Conservation (phyloP, 2,329 filamentous ascomycete species). For the Fusarium armeniacum region DNA sequence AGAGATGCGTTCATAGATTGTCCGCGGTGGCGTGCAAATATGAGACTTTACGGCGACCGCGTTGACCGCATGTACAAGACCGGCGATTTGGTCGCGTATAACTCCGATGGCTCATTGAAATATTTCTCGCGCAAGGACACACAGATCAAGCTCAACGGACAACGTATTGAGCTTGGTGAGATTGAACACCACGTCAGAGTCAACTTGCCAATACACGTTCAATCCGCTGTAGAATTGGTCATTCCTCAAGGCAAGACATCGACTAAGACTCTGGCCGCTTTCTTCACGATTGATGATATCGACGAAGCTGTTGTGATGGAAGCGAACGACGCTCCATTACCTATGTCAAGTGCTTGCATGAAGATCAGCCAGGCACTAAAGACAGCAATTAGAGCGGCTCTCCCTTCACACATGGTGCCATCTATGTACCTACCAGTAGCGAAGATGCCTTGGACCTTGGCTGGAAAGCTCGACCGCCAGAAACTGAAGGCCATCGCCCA, state of each 20-base stretch:
- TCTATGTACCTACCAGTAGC: constrained; percentile 58
- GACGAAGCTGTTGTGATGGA: not conserved
- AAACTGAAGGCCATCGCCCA: constrained; percentile 47
- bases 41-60: not conserved
- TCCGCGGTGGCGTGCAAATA: constrained; percentile 62
- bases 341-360: constrained; percentile 21
- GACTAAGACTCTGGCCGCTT: constrained; percentile 40
- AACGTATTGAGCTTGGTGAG: constrained; percentile 64
- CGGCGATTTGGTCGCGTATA: constrained; percentile 63
- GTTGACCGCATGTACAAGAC: constrained; percentile 59
- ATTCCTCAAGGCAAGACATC: constrained; percentile 52
- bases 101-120: constrained; percentile 57
- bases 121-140: constrained; percentile 69
- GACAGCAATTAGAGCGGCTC: constrained; percentile 5
- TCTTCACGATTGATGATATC: constrained; percentile 30
- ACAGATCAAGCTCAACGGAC: constrained; percentile 72
- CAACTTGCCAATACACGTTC: constrained; percentile 57
- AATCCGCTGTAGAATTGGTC: constrained; percentile 63
- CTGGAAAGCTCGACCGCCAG: constrained; percentile 62
- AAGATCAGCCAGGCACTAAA: constrained; percentile 31
- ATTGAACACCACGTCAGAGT: constrained; percentile 61
- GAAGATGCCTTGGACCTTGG: constrained; percentile 58
- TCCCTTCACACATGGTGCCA: constrained; percentile 59
- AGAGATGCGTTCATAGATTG: constrained; percentile 42
- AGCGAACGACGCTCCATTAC: constrained; percentile 7